Evolutionary conservation across 345 rosid genomes (phyloP).

Genomic region (Excoecaria agallocha): DNA sequence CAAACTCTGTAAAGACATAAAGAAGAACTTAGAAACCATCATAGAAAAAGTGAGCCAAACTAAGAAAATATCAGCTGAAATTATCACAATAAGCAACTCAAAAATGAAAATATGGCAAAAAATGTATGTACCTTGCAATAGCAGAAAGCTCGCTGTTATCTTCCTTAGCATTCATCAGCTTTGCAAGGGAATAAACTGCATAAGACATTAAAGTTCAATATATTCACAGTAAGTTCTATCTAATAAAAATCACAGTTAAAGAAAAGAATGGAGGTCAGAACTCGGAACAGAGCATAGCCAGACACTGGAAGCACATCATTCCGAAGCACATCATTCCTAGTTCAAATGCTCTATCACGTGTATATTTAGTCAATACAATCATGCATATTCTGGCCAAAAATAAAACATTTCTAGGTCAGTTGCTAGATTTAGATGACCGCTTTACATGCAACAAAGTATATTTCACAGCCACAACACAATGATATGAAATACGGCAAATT

Average conservation of each 20-base stretch:
- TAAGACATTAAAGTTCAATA: background rate
- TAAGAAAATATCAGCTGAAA: background rate
- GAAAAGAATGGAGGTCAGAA: background rate
- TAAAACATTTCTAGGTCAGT: background rate
- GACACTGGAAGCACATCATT: background rate
- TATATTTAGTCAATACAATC: background rate
- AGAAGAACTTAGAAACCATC: background rate
- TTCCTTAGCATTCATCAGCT: slow-evolving; percentile 91
- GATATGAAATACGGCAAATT: background rate
- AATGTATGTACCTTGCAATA: slow-evolving; percentile 68
- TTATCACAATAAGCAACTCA: background rate
- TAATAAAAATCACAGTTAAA: background rate
- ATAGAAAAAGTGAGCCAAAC: background rate
- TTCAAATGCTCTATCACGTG: background rate
- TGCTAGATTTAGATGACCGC: too few relatives aligned
- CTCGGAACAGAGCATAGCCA: background rate
- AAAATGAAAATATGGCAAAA: background rate
- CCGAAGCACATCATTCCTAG: slow-evolving; percentile 4
- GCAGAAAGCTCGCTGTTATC: slow-evolving; percentile 90
- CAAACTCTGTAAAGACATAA: background rate
- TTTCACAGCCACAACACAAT: too few relatives aligned
- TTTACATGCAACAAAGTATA: too few relatives aligned
- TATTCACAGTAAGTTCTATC: background rate
- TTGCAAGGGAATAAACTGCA: slow-evolving; percentile 88
- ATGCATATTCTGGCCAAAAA: background rate